Conservation (phyloP, 2,329 filamentous ascomycete species). For the Paecilomyces formosus region DNA sequence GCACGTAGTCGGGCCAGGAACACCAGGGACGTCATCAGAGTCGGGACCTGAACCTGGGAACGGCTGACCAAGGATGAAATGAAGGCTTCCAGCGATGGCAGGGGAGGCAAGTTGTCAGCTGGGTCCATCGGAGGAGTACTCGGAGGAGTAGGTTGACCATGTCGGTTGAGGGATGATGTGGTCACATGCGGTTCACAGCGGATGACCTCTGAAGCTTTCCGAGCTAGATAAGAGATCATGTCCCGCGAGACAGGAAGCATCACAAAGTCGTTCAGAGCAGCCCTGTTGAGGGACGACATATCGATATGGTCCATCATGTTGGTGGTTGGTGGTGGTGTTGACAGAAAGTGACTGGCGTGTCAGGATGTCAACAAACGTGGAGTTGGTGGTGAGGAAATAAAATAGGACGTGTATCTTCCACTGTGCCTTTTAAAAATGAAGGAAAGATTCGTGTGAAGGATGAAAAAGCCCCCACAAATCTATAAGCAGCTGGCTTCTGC, state of each 20-base stretch:
- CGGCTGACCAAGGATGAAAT: slow-evolving; percentile 84
- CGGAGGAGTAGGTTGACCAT: slow-evolving; percentile 53
- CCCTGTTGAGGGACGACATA: slow-evolving; percentile 24
- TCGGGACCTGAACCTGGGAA: slow-evolving; percentile 95
- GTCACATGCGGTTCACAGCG: slow-evolving; percentile 46
- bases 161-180: slow-evolving; percentile 29
- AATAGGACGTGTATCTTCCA: neutral
- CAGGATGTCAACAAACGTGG: neutral
- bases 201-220: slow-evolving; percentile 41
- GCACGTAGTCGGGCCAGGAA: slow-evolving; percentile 81
- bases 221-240: slow-evolving; percentile 41
- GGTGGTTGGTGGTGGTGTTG: slow-evolving; percentile 1
- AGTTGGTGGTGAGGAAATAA: neutral
- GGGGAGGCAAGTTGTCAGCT: slow-evolving; percentile 31
- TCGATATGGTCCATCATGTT: slow-evolving; percentile 13
- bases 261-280: slow-evolving; percentile 42
- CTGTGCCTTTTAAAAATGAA: neutral
- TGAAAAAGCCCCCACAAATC: neutral
- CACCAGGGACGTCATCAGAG: slow-evolving; percentile 92
- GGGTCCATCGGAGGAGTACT: slow-evolving; percentile 49
- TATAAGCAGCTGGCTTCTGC: neutral
- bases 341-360: neutral
- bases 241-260: slow-evolving; percentile 39
- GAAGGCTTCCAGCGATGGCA: slow-evolving; percentile 83
- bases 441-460: neutral